A percentile compares a stretch with the other conserved stretches of the same genome.
Conservation (phyloP, 139 green algal genomes). For the Ostreobium quekettii region DNA sequence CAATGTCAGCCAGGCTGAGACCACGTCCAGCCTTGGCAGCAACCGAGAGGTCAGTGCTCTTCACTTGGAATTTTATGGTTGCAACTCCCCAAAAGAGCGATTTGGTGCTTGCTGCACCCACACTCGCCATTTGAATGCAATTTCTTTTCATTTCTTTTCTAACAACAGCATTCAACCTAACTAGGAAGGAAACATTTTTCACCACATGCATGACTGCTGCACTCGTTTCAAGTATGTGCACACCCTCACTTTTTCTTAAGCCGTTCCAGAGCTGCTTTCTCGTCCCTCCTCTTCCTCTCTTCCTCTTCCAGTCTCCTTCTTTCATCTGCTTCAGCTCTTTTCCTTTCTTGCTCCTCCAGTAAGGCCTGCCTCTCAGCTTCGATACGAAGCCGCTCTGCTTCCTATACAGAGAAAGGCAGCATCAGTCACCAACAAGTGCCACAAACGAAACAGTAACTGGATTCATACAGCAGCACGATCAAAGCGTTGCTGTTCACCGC, state of each 20-base stretch:
- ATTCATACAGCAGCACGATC: background rate
- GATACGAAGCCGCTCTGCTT: background rate
- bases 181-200: background rate
- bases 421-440: background rate
- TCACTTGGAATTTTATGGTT: no score
- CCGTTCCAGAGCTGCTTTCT: background rate
- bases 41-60: no score
- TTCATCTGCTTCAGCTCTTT: slow-evolving; percentile 2
- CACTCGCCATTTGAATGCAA: no score
- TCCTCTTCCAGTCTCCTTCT: background rate
- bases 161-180: background rate
- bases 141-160: background rate
- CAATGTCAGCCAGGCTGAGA: no score
- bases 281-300: background rate
- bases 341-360: background rate
- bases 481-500: background rate
- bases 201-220: background rate
- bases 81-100: no score
- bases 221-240: background rate
- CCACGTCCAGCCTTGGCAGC: no score
- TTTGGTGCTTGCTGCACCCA: no score
- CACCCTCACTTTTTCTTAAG: slow-evolving; percentile 1
- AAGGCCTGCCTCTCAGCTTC: background rate
- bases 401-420: background rate
- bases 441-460: background rate